Evolutionary conservation across 495 filamentous ascomycete genomes (phyloP).

Genomic region (Xylaria castorea): DNA sequence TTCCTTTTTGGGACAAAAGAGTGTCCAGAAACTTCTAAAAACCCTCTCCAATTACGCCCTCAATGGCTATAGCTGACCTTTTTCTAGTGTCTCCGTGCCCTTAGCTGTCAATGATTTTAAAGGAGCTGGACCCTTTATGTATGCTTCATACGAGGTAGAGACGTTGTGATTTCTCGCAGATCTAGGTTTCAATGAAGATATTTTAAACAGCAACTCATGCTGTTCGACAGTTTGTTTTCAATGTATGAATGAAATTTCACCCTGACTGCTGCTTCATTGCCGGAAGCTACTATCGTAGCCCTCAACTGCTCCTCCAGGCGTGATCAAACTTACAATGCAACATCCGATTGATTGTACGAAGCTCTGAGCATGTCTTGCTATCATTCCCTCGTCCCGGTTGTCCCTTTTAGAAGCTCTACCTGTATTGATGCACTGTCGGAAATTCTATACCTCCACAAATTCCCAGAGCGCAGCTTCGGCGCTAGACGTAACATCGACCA

Average conservation of each 20-base stretch:
- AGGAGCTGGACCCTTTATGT: conserved; percentile 56
- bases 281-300: neutral
- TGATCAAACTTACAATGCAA: neutral
- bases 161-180: conserved; percentile 18
- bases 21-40: no score
- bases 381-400: neutral
- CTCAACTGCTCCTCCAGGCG: neutral
- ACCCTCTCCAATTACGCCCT: no score
- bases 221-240: neutral
- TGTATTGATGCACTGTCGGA: neutral
- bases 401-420: neutral
- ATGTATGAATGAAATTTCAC: neutral
- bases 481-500: neutral
- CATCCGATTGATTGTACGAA: neutral
- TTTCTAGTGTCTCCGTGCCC: conserved; percentile 40
- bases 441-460: neutral
- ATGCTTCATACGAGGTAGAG: conserved; percentile 57
- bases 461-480: neutral
- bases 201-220: neutral
- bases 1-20: no score
- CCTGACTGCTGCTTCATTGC: neutral
- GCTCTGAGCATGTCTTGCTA: neutral
- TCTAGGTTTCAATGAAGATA: neutral
- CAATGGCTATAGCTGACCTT: no score
- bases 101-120: conserved; percentile 54